Percentiles rank a stretch among this genome's conserved stretches.
Evolutionary conservation across 78 protist genomes (phyloP).

Genomic region (Bigelowiella natans): DNA sequence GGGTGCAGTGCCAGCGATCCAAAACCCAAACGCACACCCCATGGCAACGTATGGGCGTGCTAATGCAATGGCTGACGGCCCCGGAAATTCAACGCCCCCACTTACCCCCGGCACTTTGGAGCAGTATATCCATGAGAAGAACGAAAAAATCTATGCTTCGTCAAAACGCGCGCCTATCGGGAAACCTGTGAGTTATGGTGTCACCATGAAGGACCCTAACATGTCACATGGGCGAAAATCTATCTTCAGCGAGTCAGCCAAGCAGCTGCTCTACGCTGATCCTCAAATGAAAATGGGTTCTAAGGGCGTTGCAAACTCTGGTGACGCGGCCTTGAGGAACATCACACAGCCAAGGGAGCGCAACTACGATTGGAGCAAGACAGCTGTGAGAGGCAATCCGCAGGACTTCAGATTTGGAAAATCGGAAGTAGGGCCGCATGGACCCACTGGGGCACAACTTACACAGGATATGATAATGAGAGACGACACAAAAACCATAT

Average conservation of each 20-base stretch:
- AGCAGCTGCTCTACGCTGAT: neutral
- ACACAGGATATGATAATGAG: neutral
- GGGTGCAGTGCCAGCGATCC: no score
- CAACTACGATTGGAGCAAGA: neutral
- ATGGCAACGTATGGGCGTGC: no score
- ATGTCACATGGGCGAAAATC: neutral
- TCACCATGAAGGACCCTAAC: neutral
- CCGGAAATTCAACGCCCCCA: no score
- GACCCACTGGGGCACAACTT: neutral
- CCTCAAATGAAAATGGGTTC: no score
- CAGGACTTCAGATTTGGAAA: no score
- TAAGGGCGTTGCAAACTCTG: neutral
- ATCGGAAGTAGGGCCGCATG: neutral
- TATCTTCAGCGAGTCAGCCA: neutral
- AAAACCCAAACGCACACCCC: no score
- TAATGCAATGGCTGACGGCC: no score
- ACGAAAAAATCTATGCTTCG: neutral
- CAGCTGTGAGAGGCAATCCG: neutral
- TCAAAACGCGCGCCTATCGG: neutral
- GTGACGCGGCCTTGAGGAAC: neutral
- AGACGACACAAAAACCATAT: neutral
- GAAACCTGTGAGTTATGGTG: neutral
- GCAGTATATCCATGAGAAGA: neutral
- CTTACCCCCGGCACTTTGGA: no score
- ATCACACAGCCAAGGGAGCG: neutral